A percentile compares a stretch with the other conserved stretches of the same genome.
Evolutionary conservation across 2,329 filamentous ascomycete species (phyloP).

Genomic region (Zopfia rhizophila): DNA sequence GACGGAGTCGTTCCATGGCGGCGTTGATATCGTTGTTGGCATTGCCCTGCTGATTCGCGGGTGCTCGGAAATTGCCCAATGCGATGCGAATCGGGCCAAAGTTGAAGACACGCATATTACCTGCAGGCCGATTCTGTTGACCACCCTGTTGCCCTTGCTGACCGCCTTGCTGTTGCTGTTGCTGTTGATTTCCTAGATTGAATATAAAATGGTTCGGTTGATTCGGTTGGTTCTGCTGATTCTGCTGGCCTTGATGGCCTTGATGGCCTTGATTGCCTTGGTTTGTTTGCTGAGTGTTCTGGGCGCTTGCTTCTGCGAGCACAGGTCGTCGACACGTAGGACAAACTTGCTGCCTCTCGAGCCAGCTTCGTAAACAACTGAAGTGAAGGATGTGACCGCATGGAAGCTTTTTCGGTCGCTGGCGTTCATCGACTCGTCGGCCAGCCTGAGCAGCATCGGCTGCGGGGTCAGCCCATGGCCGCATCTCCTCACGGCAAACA

Average conservation of each 20-base stretch:
- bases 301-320: slow-evolving; percentile 55
- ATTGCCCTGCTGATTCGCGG: slow-evolving; percentile 38
- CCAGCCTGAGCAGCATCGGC: slow-evolving; percentile 50
- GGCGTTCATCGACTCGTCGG: slow-evolving; percentile 75
- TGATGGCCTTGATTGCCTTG: slow-evolving; percentile 35
- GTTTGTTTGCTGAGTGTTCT: slow-evolving; percentile 40
- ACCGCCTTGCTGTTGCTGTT: slow-evolving; percentile 11
- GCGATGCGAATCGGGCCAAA: slow-evolving; percentile 48
- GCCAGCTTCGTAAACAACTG: slow-evolving; percentile 93
- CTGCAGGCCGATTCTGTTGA: slow-evolving; percentile 34
- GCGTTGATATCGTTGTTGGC: slow-evolving; percentile 32
- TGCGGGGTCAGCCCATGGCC: slow-evolving; percentile 72
- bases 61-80: slow-evolving; percentile 43
- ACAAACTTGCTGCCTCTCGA: slow-evolving; percentile 96
- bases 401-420: slow-evolving; percentile 92
- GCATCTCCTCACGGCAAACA: slow-evolving; percentile 97
- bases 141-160: slow-evolving; percentile 31
- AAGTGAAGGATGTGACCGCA: slow-evolving; percentile 97
- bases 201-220: slow-evolving; percentile 20
- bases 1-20: slow-evolving; percentile 25
- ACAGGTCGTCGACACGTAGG: slow-evolving; percentile 92
- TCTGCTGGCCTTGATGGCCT: slow-evolving; percentile 25
- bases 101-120: slow-evolving; percentile 50
- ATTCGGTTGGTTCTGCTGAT: slow-evolving; percentile 22
- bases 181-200: slow-evolving; percentile 23